A percentile compares a stretch with the other conserved stretches of the same genome.
These are phyloP conservation scores for Amylostereum areolatum DNA, from an alignment of 1,284 basidiomycete genomes.

Conservation along the genomic window DNA sequence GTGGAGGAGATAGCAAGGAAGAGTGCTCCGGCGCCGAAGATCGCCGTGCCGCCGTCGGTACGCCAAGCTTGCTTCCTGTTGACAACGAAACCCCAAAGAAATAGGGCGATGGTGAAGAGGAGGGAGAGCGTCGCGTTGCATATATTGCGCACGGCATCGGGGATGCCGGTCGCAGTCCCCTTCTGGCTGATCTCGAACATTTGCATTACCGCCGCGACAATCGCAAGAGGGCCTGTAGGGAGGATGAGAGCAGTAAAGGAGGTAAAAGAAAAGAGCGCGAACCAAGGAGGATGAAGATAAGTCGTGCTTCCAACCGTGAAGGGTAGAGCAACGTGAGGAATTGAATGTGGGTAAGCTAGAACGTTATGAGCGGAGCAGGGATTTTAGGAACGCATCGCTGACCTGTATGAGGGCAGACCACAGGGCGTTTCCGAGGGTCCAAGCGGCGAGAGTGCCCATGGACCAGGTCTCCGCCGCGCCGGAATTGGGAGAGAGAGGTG, in stretches of 20 bases:
- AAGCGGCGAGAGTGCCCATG: constrained; percentile 64
- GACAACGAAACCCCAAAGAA: constrained; percentile 91
- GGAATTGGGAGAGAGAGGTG: constrained; percentile 37
- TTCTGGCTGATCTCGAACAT: constrained; percentile 66
- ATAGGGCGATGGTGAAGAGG: constrained; percentile 84
- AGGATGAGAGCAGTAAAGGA: not conserved
- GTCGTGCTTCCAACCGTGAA: constrained; percentile 82
- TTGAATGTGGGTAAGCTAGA: constrained; percentile 93
- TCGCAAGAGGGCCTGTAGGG: constrained; percentile 70
- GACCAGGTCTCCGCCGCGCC: constrained; percentile 48
- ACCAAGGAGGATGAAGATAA: constrained; percentile 87
- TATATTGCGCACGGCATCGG: constrained; percentile 84
- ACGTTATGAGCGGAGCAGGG: not conserved
- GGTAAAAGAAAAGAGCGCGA: constrained; percentile 10
- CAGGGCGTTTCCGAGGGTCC: constrained; percentile 85
- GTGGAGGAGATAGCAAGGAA: constrained; percentile 75
- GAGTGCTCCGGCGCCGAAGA: constrained; percentile 84
- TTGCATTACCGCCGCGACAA: constrained; percentile 82
- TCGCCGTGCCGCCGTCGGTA: constrained; percentile 91
- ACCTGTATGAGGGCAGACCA: constrained; percentile 85
- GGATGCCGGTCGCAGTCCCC: constrained; percentile 47
- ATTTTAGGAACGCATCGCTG: constrained; percentile 15
- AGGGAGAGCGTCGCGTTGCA: constrained; percentile 94
- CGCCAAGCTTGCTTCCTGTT: constrained; percentile 93
- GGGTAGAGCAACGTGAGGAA: constrained; percentile 96